Base-by-base conservation (phyloP, 2,329 filamentous ascomycete genomes). In the Monosporascus sp. region DNA sequence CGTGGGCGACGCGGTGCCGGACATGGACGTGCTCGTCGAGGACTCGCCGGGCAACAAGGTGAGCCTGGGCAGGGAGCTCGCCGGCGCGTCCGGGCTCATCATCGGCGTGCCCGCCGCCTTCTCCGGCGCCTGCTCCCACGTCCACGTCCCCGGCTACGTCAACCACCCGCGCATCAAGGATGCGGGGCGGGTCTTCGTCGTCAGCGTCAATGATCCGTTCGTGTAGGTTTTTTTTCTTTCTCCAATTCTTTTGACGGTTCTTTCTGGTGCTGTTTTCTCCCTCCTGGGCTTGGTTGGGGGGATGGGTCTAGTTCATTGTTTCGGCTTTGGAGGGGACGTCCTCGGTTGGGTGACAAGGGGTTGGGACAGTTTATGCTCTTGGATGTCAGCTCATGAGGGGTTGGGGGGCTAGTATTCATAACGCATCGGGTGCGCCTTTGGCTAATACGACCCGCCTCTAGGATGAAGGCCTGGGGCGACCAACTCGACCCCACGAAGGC, bases 181-280 rank as follows among this genome's bases (percentile, higher is more conserved):
- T 56, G 90, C 89, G 31, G 92, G 91, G 48, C 79, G 88, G 65
- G 89, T 96, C 46, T 96, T 95, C 66, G 90, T 97, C 41, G 85
- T 97, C 53, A 86, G 89, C 17, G 92, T 97, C 68, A 97, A 97
- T 69, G 93, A 97, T 70, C 84, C 91, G 20, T 97, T 97, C 70
- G 92, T 96, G 89, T 95, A 78, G 73, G 88, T 74, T 47, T 44
- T 37, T 35, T 7, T 35, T 14, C 26, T 3, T 35, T 31, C 15
- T 40, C 26, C 5, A 24, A 28, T 54, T 37, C 18, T n/a, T 8
- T 14, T 3, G 18, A 17, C 31, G 18, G 15, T n/a, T 43, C 18
- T 31, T 31, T 31, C 3, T 31, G 9, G 9, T 31, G 9, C 5
- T 35, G 26, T 28, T 8, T 14, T 11, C 28, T 31, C 9, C 8